Evolutionary conservation across 1,284 basidiomycete genomes (phyloP), one percentile per base, ranked within the genome.

Genomic region (Uromyces viciae-fabae): DNA sequence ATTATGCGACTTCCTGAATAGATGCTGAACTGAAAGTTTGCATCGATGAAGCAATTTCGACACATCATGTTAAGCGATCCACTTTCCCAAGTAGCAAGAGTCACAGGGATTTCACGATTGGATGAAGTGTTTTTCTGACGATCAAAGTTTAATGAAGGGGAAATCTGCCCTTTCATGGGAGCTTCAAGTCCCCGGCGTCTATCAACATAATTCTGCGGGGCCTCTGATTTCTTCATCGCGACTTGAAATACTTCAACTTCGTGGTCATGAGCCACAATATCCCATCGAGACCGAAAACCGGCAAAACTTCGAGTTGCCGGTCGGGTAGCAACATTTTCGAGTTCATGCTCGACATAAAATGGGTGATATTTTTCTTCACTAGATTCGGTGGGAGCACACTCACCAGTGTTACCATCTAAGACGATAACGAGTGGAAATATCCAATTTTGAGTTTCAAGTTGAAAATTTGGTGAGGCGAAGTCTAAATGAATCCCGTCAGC

Each of bases 281-380:
- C 71, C 78, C 78, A 81, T 52, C 78, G 78, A 28, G 78, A 81
- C n/a, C 69, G 69, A 64, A 62, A 81, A 14, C 78, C 78, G 19
- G 69, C 60, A 15, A 81, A 40, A 64, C n/a, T 74, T 7, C 62
- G 42, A 36, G 60, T 52, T 0, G 25, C 38, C 40, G 64, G 28
- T n/a, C 22, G 38, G 5, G 58, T n/a, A 0, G 33, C 46, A n/a
- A 15, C 3, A 19, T 8, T 38, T 36, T 33, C 46, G 14, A 58
- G 36, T 40, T 7, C 38, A 7, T 46, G 42, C 25, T 64, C 60
- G n/a, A 62, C 36, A 42, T 40, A 62, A 33, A 81, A 73, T 15
- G 71, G 71, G 62, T 81, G 78, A 28, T 81, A 74, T 46, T 56
- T 31, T 64, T 81, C 78, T 25, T 62, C 17, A 25, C 49, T 58